A percentile compares a stretch with the other conserved stretches of the same genome.
These are phyloP conservation scores for Fusarium agapanthi DNA, from an alignment of 2,329 filamentous ascomycete species.

Conservation along the genomic window DNA sequence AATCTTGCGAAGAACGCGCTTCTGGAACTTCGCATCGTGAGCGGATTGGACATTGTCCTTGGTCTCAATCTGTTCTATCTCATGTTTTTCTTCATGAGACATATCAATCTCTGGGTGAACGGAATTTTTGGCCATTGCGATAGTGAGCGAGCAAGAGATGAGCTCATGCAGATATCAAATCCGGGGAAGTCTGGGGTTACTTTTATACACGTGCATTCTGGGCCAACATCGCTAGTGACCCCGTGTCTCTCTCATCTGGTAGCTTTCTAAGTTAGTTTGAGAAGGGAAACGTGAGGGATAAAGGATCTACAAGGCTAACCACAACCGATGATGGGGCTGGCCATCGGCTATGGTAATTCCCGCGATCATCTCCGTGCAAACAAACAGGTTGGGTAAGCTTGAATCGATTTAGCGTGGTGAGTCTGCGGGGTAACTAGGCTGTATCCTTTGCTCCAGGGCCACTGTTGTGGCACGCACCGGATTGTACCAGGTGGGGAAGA, in stretches of 20 bases:
- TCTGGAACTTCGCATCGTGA: conserved; percentile 20
- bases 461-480: not conserved
- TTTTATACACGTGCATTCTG: not conserved
- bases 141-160: not conserved
- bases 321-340: not conserved
- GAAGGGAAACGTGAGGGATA: not conserved
- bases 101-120: not conserved
- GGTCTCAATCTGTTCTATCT: not conserved
- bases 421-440: conserved; percentile 1
- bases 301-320: not conserved
- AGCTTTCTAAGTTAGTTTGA: not conserved
- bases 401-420: not conserved
- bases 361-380: not conserved
- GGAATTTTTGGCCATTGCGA: not conserved
- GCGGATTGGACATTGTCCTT: not conserved
- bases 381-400: too few species aligned
- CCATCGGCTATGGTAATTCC: not conserved
- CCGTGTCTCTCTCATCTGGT: too few species aligned
- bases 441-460: not conserved
- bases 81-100: conserved; percentile 1
- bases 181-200: not conserved
- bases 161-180: not conserved
- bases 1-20: conserved; percentile 16
- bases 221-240: not conserved
- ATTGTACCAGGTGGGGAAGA: not conserved